These are phyloP conservation scores for Linnemannia schmuckeri DNA, from an alignment of 192 early-diverging fungal genomes.

Conservation along the genomic window DNA sequence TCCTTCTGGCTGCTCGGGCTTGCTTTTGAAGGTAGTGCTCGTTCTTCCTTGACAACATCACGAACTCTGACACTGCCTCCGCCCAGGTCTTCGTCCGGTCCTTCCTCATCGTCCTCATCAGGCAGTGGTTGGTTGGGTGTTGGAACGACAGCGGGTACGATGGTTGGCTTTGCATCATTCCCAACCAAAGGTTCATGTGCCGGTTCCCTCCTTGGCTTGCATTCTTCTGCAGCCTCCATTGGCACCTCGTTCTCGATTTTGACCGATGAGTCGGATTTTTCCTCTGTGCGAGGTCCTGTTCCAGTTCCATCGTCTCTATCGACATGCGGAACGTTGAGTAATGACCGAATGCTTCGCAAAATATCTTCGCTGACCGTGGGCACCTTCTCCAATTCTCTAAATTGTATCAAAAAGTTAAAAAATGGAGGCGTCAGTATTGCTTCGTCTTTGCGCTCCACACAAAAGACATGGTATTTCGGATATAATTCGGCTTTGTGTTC, in stretches of 20 bases:
- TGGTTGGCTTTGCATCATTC: background rate
- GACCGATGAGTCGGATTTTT: background rate
- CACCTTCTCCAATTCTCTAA: background rate
- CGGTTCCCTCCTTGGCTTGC: background rate
- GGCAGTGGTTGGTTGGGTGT: background rate
- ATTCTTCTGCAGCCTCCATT: background rate
- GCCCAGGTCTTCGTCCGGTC: conserved; percentile 33
- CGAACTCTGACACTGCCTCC: conserved; percentile 26
- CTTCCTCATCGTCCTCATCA: conserved; percentile 26
- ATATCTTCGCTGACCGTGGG: background rate
- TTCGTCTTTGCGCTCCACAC: too few species aligned
- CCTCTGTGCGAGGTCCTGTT: background rate
- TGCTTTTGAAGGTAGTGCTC: background rate
- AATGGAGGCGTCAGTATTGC: background rate
- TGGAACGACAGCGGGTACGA: background rate
- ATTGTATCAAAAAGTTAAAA: background rate
- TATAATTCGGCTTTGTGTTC: background rate
- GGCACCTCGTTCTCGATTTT: background rate
- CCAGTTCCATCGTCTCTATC: background rate
- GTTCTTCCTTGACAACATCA: background rate
- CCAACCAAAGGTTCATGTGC: background rate
- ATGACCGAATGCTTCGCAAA: background rate
- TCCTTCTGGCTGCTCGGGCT: background rate
- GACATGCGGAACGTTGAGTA: background rate
- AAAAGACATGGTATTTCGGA: background rate